Evolutionary conservation across 805 yeast species (phyloP).

Genomic region (Yamadazyma sp.): DNA sequence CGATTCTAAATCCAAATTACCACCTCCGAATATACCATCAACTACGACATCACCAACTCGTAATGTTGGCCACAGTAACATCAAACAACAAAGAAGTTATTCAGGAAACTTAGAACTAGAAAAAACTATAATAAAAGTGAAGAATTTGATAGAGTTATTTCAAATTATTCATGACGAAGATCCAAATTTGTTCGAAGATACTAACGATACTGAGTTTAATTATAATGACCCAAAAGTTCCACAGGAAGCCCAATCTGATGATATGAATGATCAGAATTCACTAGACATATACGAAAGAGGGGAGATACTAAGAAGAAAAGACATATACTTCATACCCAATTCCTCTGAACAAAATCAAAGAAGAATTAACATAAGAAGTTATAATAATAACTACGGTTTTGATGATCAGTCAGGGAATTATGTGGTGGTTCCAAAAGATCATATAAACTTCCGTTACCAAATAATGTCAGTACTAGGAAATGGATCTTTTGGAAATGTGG

Average conservation of each 20-base stretch:
- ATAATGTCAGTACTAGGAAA: slow-evolving; percentile 59
- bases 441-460: slow-evolving; percentile 71
- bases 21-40: not conserved
- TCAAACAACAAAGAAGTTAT: not conserved
- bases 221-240: slow-evolving; percentile 6
- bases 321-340: slow-evolving; percentile 51
- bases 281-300: slow-evolving; percentile 59
- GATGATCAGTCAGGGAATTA: slow-evolving; percentile 71
- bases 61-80: not conserved
- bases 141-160: slow-evolving; percentile 14
- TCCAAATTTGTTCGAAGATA: slow-evolving; percentile 22
- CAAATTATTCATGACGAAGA: slow-evolving; percentile 22
- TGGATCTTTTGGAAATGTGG: slow-evolving; percentile 82
- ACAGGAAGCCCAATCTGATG: slow-evolving; percentile 2
- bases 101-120: slow-evolving; percentile 3
- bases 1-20: slow-evolving; percentile 5
- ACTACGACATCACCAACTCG: too few relatives aligned
- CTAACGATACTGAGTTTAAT: slow-evolving; percentile 3
- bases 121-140: slow-evolving; percentile 1
- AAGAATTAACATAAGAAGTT: slow-evolving; percentile 35
- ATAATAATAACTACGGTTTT: slow-evolving; percentile 58
- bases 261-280: slow-evolving; percentile 1
- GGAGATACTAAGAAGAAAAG: slow-evolving; percentile 49
- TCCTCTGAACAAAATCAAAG: slow-evolving; percentile 12
- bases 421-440: slow-evolving; percentile 56